phyloP scores from a whole-genome alignment of 2,329 filamentous ascomycete species.

The Cercospora zeae-maydis region DNA sequence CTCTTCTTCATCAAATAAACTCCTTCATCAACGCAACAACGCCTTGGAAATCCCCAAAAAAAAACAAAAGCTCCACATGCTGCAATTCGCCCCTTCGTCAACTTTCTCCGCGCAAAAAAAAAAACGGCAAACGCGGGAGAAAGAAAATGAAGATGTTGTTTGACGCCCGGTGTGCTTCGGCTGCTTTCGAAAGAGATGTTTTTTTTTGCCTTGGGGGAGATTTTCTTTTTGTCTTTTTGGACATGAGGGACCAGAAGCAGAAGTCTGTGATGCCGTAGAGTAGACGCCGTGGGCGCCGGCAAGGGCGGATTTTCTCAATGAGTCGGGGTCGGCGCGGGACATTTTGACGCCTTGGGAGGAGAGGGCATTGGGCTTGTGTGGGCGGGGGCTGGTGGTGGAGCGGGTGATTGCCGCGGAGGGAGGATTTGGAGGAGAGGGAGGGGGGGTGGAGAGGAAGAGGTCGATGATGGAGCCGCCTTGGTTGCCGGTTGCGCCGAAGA shows the following conservation, averaged over 20 bases:
- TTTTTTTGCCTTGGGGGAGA: slow-evolving; percentile 36
- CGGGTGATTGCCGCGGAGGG: slow-evolving; percentile 57
- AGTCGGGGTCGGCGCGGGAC: slow-evolving; percentile 48
- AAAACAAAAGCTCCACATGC: slow-evolving; percentile 38
- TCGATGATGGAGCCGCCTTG: slow-evolving; percentile 58
- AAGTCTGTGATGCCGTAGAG: slow-evolving; percentile 53
- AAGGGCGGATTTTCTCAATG: slow-evolving; percentile 47
- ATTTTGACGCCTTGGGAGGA: slow-evolving; percentile 49
- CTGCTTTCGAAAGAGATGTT: no score
- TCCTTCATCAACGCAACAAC: no score
- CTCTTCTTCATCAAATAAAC: slow-evolving; percentile 28
- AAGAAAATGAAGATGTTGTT: no score
- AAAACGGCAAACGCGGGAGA: slow-evolving; percentile 16
- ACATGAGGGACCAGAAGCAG: slow-evolving; percentile 48
- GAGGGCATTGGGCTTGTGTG: slow-evolving; percentile 48
- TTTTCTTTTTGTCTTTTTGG: slow-evolving; percentile 35
- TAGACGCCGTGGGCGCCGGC: slow-evolving; percentile 50
- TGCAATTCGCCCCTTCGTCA: slow-evolving; percentile 33
- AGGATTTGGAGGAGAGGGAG: slow-evolving; percentile 47
- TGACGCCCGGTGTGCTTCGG: no score
- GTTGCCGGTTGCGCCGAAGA: slow-evolving; percentile 59
- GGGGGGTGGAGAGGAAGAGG: slow-evolving; percentile 43
- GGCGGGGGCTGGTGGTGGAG: slow-evolving; percentile 43
- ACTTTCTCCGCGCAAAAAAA: slow-evolving; percentile 30
- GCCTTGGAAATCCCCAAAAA: no score